Base-by-base conservation (phyloP, 73 alveolate genomes). In the Stentor roeselii region DNA sequence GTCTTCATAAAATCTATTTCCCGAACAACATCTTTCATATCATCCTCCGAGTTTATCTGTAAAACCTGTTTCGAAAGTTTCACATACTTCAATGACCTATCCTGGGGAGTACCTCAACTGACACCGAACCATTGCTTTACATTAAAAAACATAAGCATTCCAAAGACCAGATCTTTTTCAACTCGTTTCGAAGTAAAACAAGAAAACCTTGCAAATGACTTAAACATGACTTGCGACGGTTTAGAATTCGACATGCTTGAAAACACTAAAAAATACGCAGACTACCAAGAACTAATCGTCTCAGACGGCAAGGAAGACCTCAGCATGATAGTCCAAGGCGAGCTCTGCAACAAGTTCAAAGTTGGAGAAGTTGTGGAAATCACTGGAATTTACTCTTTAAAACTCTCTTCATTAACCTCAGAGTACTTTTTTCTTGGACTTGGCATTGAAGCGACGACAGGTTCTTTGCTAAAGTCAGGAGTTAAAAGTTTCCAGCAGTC, bases 21-120 rank as follows among this genome's bases (percentile, higher is more conserved):
- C 41, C 37, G 27, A 67, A 32, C 80, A 27, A 67, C 15, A 30
- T 21, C 80, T 2, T 21, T 67, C 41, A 34, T 67, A 67, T 21
- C n/a, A 21, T 67, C 50, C 37, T n/a, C 80, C 34, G 80, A 67
- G 41, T 67, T 1, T 67, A 11, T 67, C 21, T 67, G 80, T 67
- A 67, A 40, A 67, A 27, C 50, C 37, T 67, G 80, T 2, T 1
- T 34, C 0, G 80, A 67, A 21, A 67, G 80, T 67, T 67, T 67
- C 80, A 21, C 50, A 14, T 36, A 21, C 1, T 67, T n/a, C 2
- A 32, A 21, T 67, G 80, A 67, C 34, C 37, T 67, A 30, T 1
- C 80, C 1, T 67, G 37, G n/a, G 41, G 2, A n/a, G 34, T 11
- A 21, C 15, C 80, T n/a, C n/a, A n/a, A n/a, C n/a, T n/a, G n/a